Percentiles rank a stretch among this genome's conserved stretches.
These are phyloP conservation scores for Cyclaneusma minus DNA, from an alignment of 2,329 filamentous ascomycete genomes.

Conservation along the genomic window DNA sequence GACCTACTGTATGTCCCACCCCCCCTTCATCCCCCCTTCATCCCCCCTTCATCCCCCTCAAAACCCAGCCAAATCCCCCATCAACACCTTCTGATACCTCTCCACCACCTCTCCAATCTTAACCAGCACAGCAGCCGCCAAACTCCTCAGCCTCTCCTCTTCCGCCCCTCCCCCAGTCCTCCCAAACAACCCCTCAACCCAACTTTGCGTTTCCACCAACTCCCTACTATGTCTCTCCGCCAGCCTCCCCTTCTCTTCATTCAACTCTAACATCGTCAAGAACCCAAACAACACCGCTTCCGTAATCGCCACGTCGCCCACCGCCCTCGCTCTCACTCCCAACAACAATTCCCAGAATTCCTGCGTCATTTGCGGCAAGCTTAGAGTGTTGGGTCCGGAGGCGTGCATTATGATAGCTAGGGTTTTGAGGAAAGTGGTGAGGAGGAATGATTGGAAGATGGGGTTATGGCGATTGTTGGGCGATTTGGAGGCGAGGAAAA, in stretches of 20 bases:
- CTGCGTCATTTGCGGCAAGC: slow-evolving; percentile 63
- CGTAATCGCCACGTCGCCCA: slow-evolving; percentile 49
- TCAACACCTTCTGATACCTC: slow-evolving; percentile 59
- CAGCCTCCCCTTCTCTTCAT: slow-evolving; percentile 55
- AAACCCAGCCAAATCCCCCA: slow-evolving; percentile 48
- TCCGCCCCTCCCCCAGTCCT: slow-evolving; percentile 35
- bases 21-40: too few relatives aligned
- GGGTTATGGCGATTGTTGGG: slow-evolving; percentile 36
- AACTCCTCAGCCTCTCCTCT: slow-evolving; percentile 64
- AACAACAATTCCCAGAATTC: slow-evolving; percentile 79
- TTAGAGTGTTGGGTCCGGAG: slow-evolving; percentile 62
- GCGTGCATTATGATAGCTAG: slow-evolving; percentile 71
- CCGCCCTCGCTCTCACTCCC: slow-evolving; percentile 42
- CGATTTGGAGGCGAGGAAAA: slow-evolving; percentile 48
- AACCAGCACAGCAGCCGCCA: slow-evolving; percentile 65
- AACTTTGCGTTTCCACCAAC: slow-evolving; percentile 74
- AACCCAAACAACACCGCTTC: slow-evolving; percentile 66
- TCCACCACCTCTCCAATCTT: slow-evolving; percentile 69
- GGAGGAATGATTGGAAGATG: slow-evolving; percentile 58
- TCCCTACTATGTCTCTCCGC: slow-evolving; percentile 62
- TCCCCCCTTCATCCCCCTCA: too few relatives aligned
- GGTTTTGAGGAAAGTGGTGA: slow-evolving; percentile 73
- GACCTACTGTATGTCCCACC: too few relatives aligned
- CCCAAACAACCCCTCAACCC: slow-evolving; percentile 67
- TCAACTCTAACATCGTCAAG: slow-evolving; percentile 68